A percentile compares a stretch with the other conserved stretches of the same genome.
These are phyloP conservation scores for Carex scoparia DNA, from an alignment of 176 grass and related monocot genomes.

Conservation along the genomic window DNA sequence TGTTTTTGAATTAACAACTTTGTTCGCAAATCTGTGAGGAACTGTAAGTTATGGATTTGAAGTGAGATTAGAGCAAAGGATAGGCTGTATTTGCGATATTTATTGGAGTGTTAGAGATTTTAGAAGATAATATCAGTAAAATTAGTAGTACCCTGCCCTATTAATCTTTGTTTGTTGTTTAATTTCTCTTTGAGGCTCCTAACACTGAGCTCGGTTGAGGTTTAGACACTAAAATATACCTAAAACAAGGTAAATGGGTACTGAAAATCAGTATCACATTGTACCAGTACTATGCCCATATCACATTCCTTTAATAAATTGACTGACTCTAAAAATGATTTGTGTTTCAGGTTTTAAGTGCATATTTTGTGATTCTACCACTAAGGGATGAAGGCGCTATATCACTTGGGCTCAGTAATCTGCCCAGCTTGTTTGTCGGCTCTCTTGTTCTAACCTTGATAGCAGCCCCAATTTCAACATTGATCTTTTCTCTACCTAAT, in stretches of 20 bases:
- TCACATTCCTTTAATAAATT: background rate
- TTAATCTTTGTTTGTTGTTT: background rate
- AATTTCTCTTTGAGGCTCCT: no score
- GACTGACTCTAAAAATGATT: background rate
- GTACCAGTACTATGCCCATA: background rate
- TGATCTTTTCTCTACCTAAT: slow-evolving; percentile 75
- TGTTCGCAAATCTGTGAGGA: background rate
- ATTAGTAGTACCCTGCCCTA: background rate
- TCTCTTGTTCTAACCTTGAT: slow-evolving; percentile 79
- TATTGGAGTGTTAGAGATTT: background rate
- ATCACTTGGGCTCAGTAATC: slow-evolving; percentile 62
- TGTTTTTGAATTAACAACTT: background rate
- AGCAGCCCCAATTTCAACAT: slow-evolving; percentile 72
- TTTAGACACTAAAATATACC: background rate
- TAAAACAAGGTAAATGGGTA: background rate
- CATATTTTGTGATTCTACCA: slow-evolving; percentile 85
- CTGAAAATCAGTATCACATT: background rate
- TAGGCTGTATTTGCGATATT: background rate
- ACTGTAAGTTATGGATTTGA: background rate
- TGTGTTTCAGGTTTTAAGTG: slow-evolving; percentile 49
- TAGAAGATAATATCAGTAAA: background rate
- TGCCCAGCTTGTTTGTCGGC: slow-evolving; percentile 66
- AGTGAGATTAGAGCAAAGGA: background rate
- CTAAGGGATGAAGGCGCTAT: slow-evolving; percentile 84
- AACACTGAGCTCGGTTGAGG: background rate